phyloP scores from a whole-genome alignment of 1,139 yeast species.

The Barnettozyma hawaiiensis region DNA sequence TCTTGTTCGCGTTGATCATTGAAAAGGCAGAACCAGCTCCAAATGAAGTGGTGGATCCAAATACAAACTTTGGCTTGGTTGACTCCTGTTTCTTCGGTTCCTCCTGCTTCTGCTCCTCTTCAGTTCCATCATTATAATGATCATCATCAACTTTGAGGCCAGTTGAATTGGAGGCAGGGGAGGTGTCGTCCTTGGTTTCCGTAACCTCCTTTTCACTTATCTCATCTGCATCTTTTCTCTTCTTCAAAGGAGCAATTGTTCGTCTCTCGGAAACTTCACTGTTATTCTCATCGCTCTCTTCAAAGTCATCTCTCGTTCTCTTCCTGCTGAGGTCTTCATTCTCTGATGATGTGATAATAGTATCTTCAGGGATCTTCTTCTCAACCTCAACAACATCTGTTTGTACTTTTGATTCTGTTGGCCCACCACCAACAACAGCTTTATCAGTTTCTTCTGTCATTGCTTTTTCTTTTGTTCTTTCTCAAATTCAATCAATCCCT shows the following conservation, averaged over 20 bases:
- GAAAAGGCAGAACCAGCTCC: constrained; percentile 34
- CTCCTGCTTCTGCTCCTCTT: constrained; percentile 8
- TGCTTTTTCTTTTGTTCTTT: no score
- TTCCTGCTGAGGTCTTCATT: constrained; percentile 8
- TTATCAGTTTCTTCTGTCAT: not conserved
- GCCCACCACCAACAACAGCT: not conserved
- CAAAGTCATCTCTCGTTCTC: constrained; percentile 25
- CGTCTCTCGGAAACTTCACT: constrained; percentile 11
- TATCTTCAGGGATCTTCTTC: not conserved
- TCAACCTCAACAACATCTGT: not conserved
- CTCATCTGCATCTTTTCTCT: constrained; percentile 11
- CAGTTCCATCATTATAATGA: no score
- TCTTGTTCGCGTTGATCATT: constrained; percentile 21
- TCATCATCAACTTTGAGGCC: constrained; percentile 8
- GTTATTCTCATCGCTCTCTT: constrained; percentile 8
- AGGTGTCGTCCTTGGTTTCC: constrained; percentile 2
- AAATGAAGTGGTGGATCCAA: constrained; percentile 52
- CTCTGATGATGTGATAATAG: not conserved
- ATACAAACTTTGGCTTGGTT: constrained; percentile 38
- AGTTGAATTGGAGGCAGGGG: constrained; percentile 1
- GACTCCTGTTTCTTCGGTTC: constrained; percentile 11
- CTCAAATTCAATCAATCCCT: no score
- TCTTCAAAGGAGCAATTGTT: constrained; percentile 19
- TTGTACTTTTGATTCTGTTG: not conserved
- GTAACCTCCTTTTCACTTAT: constrained; percentile 3